Evolutionary conservation across 2,329 filamentous ascomycete species (phyloP), one percentile per base, ranked within the genome.

Genomic region (Alternaria ventricosa): DNA sequence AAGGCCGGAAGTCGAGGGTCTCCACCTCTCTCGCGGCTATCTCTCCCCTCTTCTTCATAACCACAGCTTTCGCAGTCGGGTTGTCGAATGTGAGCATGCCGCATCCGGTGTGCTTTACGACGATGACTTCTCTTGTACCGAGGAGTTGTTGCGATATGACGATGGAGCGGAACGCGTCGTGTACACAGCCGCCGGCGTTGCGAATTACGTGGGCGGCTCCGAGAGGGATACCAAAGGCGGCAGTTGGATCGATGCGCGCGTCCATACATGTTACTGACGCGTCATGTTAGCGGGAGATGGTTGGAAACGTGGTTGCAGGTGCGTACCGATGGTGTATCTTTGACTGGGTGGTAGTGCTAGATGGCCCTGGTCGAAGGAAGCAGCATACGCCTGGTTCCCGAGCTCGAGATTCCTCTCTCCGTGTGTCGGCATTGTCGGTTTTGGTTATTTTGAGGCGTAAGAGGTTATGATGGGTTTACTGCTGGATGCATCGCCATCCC

Each of bases 151-250:
- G 85, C 0, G 91, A 94, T 73, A 96, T 93, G 64, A 95, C 79
- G 60, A 96, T 86, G 20, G 88, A 92, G 55, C 92, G 89, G 8
- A 94, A 84, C 0, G 89, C 90, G 60, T 95, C 92, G 41, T 84
- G 81, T 2, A 87, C 89, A 15, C 86, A 88, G 1, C 84, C 91
- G 11, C 82, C 82, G 6, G 82, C 83, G 68, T 94, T 94, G 62
- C 92, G 88, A 63, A 94, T 90, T 30, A 94, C 87, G 78, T 96
- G 92, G 0, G 92, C 92, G 67, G 94, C 91, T 44, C 92, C 92
- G 18, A 92, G 86, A 20, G 85, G 82, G 61, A 94, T 90, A 9
- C 89, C 90, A 57, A 93, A 90, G 8, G 90, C 90, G 12, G 86
- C 82, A 4, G 88, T 85, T 0, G 92, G 88, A 71, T 95, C 85